These are phyloP conservation scores for Blastocystis sp. DNA, from an alignment of 352 stramenopile species.

Conservation along the genomic window DNA sequence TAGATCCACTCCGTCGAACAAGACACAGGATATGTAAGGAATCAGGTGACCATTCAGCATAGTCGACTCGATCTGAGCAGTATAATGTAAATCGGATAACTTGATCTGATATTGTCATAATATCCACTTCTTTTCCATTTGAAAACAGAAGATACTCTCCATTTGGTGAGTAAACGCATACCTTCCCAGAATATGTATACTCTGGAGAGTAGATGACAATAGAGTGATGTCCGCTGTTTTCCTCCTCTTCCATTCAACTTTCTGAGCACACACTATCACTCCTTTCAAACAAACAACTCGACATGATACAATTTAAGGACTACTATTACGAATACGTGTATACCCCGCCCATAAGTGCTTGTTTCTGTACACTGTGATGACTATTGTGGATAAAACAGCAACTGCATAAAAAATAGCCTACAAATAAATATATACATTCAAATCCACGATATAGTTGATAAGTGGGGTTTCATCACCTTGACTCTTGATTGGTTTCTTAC, in stretches of 20 bases:
- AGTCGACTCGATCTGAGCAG: constrained; percentile 56
- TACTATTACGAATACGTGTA: not conserved
- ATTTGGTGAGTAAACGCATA: constrained; percentile 16
- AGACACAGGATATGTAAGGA: constrained; percentile 22
- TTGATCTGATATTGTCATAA: not conserved
- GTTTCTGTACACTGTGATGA: constrained; percentile 9
- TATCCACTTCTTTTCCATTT: constrained; percentile 34
- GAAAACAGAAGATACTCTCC: constrained; percentile 36
- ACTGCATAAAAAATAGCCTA: constrained; percentile 29
- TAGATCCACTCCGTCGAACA: not conserved
- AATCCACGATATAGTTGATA: not conserved
- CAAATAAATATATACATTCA: not conserved
- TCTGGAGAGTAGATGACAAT: constrained; percentile 2
- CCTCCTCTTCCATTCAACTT: not conserved
- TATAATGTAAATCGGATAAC: not conserved
- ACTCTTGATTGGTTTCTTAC: constrained; percentile 2
- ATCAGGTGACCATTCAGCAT: constrained; percentile 50
- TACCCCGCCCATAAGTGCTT: not conserved
- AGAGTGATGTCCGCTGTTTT: not conserved
- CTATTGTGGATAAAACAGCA: not conserved
- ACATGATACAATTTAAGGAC: not conserved
- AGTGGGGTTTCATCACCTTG: not conserved
- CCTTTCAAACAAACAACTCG: not conserved
- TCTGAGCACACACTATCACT: not conserved
- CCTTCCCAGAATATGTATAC: constrained; percentile 51